phyloP scores from a whole-genome alignment of 495 filamentous ascomycete species.

The Pyronema domesticum region DNA sequence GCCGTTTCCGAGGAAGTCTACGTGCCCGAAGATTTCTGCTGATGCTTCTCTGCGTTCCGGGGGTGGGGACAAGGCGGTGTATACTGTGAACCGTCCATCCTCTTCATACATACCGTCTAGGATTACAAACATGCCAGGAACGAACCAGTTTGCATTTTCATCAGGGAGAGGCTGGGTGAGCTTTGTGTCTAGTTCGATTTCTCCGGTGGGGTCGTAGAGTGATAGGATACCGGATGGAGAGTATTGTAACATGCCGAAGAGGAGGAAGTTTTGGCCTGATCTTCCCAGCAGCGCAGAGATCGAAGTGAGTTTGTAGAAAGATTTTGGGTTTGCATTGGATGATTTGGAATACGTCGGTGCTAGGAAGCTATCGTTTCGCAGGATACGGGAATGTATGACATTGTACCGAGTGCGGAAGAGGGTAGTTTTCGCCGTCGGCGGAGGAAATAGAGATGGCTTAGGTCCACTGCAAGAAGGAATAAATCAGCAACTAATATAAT shows the following conservation, averaged over 20 bases:
- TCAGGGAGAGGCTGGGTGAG: constrained; percentile 67
- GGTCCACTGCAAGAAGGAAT: constrained; percentile 29
- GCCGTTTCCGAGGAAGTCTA: constrained; percentile 64
- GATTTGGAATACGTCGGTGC: constrained; percentile 46
- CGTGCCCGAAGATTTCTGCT: constrained; percentile 82
- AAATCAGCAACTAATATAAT: constrained; percentile 5
- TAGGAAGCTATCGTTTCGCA: constrained; percentile 88
- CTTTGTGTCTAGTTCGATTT: constrained; percentile 64
- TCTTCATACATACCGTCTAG: constrained; percentile 92
- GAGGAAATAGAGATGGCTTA: constrained; percentile 60
- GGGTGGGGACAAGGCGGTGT: constrained; percentile 75
- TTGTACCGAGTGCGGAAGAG: constrained; percentile 81
- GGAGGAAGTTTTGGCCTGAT: constrained; percentile 64
- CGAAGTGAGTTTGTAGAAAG: constrained; percentile 75
- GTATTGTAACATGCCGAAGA: constrained; percentile 65
- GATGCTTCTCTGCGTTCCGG: constrained; percentile 68
- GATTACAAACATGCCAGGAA: constrained; percentile 84
- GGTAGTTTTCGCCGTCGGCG: constrained; percentile 60
- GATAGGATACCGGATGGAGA: constrained; percentile 69
- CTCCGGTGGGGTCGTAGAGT: constrained; percentile 71
- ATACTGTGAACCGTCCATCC: constrained; percentile 74
- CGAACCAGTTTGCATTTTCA: constrained; percentile 66
- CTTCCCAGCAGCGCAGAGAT: constrained; percentile 87
- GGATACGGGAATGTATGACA: constrained; percentile 70
- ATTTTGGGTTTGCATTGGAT: constrained; percentile 35